A percentile compares a stretch with the other conserved stretches of the same genome.
These are phyloP conservation scores for Sanghuangporus baumii DNA, from an alignment of 1,284 basidiomycete genomes.

Conservation along the genomic window DNA sequence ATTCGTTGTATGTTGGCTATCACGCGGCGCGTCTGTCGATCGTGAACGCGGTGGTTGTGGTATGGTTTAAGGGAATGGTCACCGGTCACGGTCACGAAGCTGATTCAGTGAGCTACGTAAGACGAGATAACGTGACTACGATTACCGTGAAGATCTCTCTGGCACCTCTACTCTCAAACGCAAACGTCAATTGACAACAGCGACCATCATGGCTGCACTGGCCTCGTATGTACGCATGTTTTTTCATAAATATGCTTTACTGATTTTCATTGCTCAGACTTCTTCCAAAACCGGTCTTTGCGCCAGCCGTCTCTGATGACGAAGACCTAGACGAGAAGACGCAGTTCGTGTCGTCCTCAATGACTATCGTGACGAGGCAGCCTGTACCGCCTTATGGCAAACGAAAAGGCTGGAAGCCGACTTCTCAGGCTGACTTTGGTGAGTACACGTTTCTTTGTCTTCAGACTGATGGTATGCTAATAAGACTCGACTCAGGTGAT, in stretches of 20 bases:
- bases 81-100: background rate
- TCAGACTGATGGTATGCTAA: background rate
- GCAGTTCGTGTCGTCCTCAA: constrained; percentile 32
- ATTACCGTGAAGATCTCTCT: no score
- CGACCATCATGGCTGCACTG: constrained; percentile 48
- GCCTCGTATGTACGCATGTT: constrained; percentile 43
- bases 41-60: background rate
- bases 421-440: constrained; percentile 80
- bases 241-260: background rate
- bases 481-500: constrained; percentile 48
- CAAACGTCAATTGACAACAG: background rate
- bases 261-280: constrained; percentile 33
- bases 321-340: constrained; percentile 39
- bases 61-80: background rate
- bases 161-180: background rate
- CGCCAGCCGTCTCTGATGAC: constrained; percentile 49
- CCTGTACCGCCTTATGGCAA: constrained; percentile 79
- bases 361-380: constrained; percentile 47
- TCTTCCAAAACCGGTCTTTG: constrained; percentile 63
- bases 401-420: constrained; percentile 84
- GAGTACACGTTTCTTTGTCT: constrained; percentile 21
- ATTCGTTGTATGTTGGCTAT: background rate
- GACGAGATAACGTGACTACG: background rate
- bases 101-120: background rate
- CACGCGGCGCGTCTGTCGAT: background rate